Percentiles rank a stretch among this genome's conserved stretches.
Evolutionary conservation across 2,329 filamentous ascomycete genomes (phyloP).

Genomic region (Xylaria sp.): DNA sequence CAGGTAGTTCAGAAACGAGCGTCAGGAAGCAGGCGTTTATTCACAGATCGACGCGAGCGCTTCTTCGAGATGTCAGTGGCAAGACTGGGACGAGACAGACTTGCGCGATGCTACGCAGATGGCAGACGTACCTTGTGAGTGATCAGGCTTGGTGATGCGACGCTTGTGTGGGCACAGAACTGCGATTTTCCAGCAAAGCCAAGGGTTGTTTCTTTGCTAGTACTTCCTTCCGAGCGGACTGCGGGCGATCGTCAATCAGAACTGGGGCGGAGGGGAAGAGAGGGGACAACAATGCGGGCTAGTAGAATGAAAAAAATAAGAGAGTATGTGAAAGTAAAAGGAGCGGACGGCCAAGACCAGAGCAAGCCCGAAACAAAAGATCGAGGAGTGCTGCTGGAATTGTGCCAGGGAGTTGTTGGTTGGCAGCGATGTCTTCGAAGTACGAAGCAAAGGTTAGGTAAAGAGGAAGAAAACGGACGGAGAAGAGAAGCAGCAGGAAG

Average conservation of each 20-base stretch:
- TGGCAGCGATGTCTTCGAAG: constrained; percentile 22
- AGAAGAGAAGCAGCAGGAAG: constrained; percentile 19
- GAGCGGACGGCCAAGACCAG: constrained; percentile 60
- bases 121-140: constrained; percentile 11
- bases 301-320: constrained; percentile 20
- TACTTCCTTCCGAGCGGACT: constrained; percentile 21
- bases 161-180: background rate
- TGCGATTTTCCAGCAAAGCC: constrained; percentile 1
- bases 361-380: constrained; percentile 38
- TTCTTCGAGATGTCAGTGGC: background rate
- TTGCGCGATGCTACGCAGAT: constrained; percentile 1
- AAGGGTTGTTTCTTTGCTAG: constrained; percentile 8
- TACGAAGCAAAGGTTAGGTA: constrained; percentile 12
- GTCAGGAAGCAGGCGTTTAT: constrained; percentile 5
- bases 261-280: constrained; percentile 16
- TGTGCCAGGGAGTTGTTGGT: constrained; percentile 42
- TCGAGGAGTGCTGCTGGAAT: constrained; percentile 50
- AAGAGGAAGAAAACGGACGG: constrained; percentile 23
- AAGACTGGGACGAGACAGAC: background rate
- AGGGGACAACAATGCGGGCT: constrained; percentile 23
- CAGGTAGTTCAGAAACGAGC: constrained; percentile 6
- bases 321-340: constrained; percentile 33
- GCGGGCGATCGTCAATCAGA: constrained; percentile 26
- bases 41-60: constrained; percentile 14
- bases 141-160: background rate